Base-by-base conservation (phyloP, 2,329 filamentous ascomycete genomes). In the Tolypocladium amazonense region DNA sequence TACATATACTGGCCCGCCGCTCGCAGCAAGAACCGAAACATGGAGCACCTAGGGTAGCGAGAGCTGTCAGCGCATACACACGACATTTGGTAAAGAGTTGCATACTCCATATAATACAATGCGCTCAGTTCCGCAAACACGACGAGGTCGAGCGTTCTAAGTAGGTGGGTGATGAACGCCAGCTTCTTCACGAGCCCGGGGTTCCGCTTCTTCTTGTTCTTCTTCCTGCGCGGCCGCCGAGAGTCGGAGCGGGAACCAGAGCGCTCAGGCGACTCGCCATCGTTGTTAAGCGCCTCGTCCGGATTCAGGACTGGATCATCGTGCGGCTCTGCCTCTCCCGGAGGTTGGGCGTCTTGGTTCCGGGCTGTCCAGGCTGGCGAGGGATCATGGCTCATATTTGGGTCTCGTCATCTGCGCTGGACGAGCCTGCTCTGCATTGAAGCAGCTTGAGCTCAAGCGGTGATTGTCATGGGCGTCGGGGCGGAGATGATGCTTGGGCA, bases 91-190 rank as follows among this genome's bases (percentile, higher is more conserved):
- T 11, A 33, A 30, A 20, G 33, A 20, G 43, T 41, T 20, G 70
- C 81, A 59, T 76, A 88, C 86, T 89, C 86, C 81, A 88, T 84
- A 70, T 88, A 88, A 70, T 89, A 89, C 65, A 88, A 66, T 52
- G 81, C 78, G 67, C 83, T 86, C 60, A 88, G 75, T 74, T 88
- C 84, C 47, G 81, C 82, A 70, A 85, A 86, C 56, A 87, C 80
- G 54, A 88, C 68, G 66, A 81, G 79, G 73, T 89, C 86, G 61
- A 88, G 75, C 62, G 79, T 83, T 66, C 77, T 76, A 65, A 86
- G 80, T 62, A 88, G 75, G 65, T 85, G 80, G 47, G 78, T 82
- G 65, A 87, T 73, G 68, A 87, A 85, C 63, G 82, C 73, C 59
- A 84, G 75, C 76, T 86, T 87, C 71, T 81, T 85, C 60, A 74